Evolutionary conservation across 2,329 filamentous ascomycete genomes (phyloP), one percentile per base, ranked within the genome.

Genomic region (Colletotrichum euphorbiae): DNA sequence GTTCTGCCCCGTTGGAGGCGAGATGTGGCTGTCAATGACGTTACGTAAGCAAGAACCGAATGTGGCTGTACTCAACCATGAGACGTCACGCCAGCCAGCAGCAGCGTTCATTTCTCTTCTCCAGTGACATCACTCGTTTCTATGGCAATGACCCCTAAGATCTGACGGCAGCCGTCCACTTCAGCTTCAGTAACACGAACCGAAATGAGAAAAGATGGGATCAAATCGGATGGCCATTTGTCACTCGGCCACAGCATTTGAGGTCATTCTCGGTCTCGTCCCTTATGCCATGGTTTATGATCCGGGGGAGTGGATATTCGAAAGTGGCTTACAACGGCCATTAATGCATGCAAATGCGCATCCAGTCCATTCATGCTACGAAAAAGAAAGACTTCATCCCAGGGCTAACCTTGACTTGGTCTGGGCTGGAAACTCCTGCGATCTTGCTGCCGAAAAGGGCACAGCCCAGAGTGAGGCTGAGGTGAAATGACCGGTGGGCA

Each of bases 41-140:
- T 6, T 28, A 28, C 24, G 24, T 28, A 28, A 28, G 24, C 24
- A 6, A 28, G 24, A 28, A 6, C 5, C 24, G 0, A 13, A 0
- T 51, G 28, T 51, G 48, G 48, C 48, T 51, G n/a, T n/a, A n/a
- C n/a, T n/a, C n/a, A n/a, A n/a, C n/a, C n/a, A n/a, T n/a, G n/a
- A n/a, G n/a, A n/a, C 21, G 21, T 17, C 21, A 28, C 21, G 21
- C 21, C 21, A 21, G 21, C 4, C 24, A 24, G 24, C 24, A 24
- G 24, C 24, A 4, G 24, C 24, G 24, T 24, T 24, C 24, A 24
- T 24, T 4, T 28, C 31, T 28, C 21, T 50, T 28, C 21, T 13
- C 46, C 46, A 31, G 51, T 67, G 64, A 67, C 59, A 67, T 67
- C 64, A 67, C 58, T 43, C 24, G 58, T 67, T 67, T 40, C 59